phyloP scores from a whole-genome alignment of 176 grass and related monocot species.

The Phragmites australis region DNA sequence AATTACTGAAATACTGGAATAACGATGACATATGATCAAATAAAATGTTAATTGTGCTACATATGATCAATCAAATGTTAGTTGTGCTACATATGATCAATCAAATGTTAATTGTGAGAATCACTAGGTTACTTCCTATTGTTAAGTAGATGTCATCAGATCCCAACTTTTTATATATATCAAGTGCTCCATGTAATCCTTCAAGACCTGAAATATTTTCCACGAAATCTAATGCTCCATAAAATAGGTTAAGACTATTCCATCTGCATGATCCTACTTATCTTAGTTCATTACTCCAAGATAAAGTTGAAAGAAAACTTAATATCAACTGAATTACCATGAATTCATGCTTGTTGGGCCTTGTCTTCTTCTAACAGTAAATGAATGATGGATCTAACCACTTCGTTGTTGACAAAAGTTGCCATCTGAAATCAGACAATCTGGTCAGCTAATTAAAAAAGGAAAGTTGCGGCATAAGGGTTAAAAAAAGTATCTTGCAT shows the following conservation, averaged over 20 bases:
- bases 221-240: constrained; percentile 19
- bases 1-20: constrained; percentile 2
- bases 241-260: constrained; percentile 1
- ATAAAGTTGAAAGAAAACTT: constrained; percentile 3
- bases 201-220: constrained; percentile 2
- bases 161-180: neutral
- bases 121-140: neutral
- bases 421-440: constrained; percentile 62
- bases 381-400: constrained; percentile 90
- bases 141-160: neutral
- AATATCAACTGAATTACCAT: constrained; percentile 41
- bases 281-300: constrained; percentile 25
- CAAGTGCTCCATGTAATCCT: constrained; percentile 1
- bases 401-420: constrained; percentile 78
- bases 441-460: constrained; percentile 35
- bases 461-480: constrained; percentile 1
- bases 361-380: constrained; percentile 96
- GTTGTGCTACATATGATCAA: neutral
- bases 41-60: neutral
- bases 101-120: neutral
- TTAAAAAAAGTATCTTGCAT: constrained; percentile 13
- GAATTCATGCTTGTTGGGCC: constrained; percentile 48
- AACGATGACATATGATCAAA: neutral
- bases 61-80: constrained; percentile 10
- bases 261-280: constrained; percentile 15